A percentile compares a stretch with the other conserved stretches of the same genome.
Evolutionary conservation across 2,329 filamentous ascomycete genomes (phyloP).

Genomic region (Trichoderma cornu-damae): DNA sequence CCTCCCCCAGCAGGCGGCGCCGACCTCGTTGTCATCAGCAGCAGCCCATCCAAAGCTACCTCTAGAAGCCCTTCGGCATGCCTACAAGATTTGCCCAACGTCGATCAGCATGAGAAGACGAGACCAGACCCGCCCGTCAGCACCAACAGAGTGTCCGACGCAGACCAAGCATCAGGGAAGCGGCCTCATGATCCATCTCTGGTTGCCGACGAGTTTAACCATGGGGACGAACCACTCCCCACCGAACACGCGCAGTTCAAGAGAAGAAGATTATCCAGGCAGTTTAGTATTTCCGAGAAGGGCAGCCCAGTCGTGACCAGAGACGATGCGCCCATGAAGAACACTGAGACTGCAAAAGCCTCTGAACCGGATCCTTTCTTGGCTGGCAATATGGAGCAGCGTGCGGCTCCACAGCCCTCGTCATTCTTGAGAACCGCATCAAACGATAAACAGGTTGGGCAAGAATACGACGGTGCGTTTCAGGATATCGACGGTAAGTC

Average conservation of each 20-base stretch:
- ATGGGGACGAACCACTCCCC: neutral
- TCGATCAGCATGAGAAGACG: neutral
- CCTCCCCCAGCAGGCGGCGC: no score
- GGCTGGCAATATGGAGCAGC: neutral
- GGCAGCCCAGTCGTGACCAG: conserved; percentile 24
- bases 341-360: no score
- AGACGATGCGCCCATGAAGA: neutral
- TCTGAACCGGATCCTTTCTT: neutral
- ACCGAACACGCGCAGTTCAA: neutral
- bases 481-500: neutral
- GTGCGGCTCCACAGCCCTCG: neutral
- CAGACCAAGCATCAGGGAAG: neutral
- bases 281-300: conserved; percentile 26
- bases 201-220: neutral
- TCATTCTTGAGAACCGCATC: neutral
- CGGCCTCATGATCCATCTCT: no score
- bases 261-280: neutral
- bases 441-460: neutral
- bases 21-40: rapidly evolving
- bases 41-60: neutral
- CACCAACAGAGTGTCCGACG: neutral
- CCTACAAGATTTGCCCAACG: neutral
- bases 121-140: neutral
- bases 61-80: neutral
- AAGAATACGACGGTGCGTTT: neutral